phyloP scores from a whole-genome alignment of 2,329 filamentous ascomycete genomes.

The Rutstroemia sp. region DNA sequence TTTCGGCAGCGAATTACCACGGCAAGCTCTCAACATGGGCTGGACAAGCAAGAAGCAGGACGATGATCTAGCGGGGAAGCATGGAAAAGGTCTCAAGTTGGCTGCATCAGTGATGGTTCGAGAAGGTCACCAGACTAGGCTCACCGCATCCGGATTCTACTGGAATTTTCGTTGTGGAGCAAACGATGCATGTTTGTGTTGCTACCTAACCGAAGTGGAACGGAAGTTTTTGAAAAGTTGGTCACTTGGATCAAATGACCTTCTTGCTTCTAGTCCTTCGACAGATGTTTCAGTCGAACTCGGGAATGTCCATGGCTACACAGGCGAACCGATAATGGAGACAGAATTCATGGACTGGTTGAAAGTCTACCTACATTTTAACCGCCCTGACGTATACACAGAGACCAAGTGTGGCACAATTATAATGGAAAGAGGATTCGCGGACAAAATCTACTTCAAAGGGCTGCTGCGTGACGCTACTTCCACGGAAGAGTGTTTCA shows the following conservation, averaged over 20 bases:
- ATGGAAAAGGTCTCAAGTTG: conserved; percentile 28
- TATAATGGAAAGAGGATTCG: conserved; percentile 9
- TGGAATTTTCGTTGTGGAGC: conserved; percentile 20
- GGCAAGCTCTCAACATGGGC: conserved; percentile 12
- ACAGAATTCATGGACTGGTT: conserved; percentile 11
- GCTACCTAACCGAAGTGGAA: conserved; percentile 3
- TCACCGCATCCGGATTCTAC: conserved; percentile 6
- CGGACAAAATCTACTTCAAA: conserved; percentile 15
- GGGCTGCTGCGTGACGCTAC: conserved; percentile 9
- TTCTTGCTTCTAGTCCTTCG: conserved; percentile 7
- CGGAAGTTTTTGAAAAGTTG: background rate
- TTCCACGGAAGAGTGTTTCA: background rate
- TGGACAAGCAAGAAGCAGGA: conserved; percentile 11
- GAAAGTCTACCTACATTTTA: conserved; percentile 11
- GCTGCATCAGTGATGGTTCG: conserved; percentile 25
- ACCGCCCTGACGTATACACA: conserved; percentile 8
- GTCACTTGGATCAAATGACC: background rate
- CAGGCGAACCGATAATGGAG: background rate
- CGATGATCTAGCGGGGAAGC: conserved; percentile 16
- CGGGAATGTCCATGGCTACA: conserved; percentile 9
- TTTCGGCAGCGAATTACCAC: conserved; percentile 7
- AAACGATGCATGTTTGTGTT: conserved; percentile 10
- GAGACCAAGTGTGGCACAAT: conserved; percentile 9
- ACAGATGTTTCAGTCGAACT: conserved; percentile 19
- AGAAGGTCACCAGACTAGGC: conserved; percentile 14